Evolutionary conservation across 208 protist genomes (phyloP).

Genomic region (Naegleria fowleri): DNA sequence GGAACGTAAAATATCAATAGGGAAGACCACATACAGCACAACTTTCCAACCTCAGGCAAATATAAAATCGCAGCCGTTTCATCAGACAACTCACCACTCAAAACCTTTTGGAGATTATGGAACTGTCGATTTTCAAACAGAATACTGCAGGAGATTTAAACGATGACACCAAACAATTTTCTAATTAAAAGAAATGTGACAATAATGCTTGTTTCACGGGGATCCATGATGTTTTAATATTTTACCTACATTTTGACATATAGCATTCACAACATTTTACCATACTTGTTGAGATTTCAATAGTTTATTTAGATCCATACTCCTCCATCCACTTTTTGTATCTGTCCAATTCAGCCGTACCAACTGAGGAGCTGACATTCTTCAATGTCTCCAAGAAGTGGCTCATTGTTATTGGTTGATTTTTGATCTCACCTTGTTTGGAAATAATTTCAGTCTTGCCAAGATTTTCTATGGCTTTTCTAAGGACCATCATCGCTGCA

Average conservation of each 20-base stretch:
- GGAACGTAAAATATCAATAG: background rate
- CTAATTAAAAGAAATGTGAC: too few relatives aligned
- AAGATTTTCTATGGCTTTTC: constrained; percentile 43
- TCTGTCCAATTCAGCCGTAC: constrained; percentile 33
- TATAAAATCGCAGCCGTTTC: background rate
- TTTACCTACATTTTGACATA: too few relatives aligned
- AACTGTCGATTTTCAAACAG: background rate
- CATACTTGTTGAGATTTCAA: too few relatives aligned
- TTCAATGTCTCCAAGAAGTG: constrained; percentile 44
- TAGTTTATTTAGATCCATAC: constrained; percentile 40
- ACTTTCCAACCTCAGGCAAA: background rate
- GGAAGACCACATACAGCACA: background rate
- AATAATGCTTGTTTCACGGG: too few relatives aligned
- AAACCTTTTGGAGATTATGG: background rate
- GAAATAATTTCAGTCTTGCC: constrained; percentile 27
- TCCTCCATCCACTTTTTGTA: constrained; percentile 46
- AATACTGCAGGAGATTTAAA: background rate
- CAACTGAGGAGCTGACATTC: constrained; percentile 44
- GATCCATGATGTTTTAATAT: too few relatives aligned
- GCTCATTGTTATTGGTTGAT: constrained; percentile 42
- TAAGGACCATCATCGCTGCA: constrained; percentile 66
- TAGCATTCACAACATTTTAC: too few relatives aligned
- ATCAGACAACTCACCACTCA: background rate
- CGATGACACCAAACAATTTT: background rate
- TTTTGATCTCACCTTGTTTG: constrained; percentile 42